A percentile compares a stretch with the other conserved stretches of the same genome.
Conservation (phyloP, 108 stramenopile genomes). For the Fragilariopsis cylindrus region DNA sequence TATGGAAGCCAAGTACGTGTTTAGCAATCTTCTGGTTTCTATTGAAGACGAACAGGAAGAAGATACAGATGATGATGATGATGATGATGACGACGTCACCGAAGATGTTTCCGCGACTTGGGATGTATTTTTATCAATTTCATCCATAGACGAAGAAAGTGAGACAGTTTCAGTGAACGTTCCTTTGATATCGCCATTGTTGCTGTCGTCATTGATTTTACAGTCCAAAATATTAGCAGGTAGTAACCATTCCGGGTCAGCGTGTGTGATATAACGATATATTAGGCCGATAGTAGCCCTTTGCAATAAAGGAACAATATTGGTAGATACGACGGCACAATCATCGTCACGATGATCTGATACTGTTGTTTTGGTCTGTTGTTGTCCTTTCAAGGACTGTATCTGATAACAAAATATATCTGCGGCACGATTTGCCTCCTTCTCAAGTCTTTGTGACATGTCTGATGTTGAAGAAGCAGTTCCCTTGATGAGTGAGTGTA, state of each 20-base stretch:
- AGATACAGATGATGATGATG: background rate
- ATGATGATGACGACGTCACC: background rate
- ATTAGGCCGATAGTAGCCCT: conserved; percentile 75
- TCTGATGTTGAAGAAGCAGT: conserved; percentile 26
- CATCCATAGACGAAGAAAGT: conserved; percentile 12
- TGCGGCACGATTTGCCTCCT: conserved; percentile 64
- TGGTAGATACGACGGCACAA: conserved; percentile 1
- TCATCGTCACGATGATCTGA: background rate
- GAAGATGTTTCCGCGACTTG: background rate
- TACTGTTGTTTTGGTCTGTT: background rate
- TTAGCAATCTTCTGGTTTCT: conserved; percentile 19
- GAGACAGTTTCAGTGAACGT: conserved; percentile 10
- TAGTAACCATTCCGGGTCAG: conserved; percentile 30
- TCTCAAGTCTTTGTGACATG: conserved; percentile 43
- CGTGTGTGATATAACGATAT: conserved; percentile 78
- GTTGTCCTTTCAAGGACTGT: background rate
- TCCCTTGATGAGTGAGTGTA: conserved; percentile 68
- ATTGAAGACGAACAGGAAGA: background rate
- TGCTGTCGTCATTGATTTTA: background rate
- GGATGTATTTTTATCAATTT: background rate
- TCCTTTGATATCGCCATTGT: conserved; percentile 14
- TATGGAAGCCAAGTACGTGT: conserved; percentile 75
- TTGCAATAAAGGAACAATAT: conserved; percentile 79
- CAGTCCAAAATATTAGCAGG: conserved; percentile 1
- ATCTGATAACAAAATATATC: conserved; percentile 44